Evolutionary conservation across 2,329 filamentous ascomycete species (phyloP).

Genomic region (Trichothecium roseum): DNA sequence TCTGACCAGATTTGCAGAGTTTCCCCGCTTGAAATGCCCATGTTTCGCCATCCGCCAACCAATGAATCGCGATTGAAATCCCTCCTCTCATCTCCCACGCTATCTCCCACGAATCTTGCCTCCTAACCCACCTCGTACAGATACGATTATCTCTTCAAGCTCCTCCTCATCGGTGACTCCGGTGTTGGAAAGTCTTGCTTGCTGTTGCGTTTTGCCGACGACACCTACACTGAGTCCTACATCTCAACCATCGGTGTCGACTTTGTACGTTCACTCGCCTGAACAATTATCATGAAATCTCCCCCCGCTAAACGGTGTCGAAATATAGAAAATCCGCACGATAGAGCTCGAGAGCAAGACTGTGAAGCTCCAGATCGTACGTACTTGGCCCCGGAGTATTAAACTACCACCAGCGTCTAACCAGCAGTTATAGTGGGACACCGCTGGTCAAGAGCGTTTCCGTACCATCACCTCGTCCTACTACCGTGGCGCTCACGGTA

Average conservation of each 20-base stretch:
- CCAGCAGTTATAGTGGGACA: conserved; percentile 75
- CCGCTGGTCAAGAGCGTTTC: conserved; percentile 98
- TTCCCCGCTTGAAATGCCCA: conserved; percentile 12
- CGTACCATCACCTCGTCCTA: conserved; percentile 99
- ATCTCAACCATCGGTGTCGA: conserved; percentile 99
- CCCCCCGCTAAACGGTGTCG: conserved; percentile 6
- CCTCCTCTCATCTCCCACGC: not conserved
- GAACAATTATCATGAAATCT: not conserved
- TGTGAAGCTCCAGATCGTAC: conserved; percentile 97
- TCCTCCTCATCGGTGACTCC: conserved; percentile 99
- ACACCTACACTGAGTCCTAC: conserved; percentile 99
- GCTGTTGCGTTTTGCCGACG: conserved; percentile 93
- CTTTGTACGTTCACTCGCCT: conserved; percentile 58
- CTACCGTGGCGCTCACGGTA: conserved; percentile 97
- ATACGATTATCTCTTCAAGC: conserved; percentile 99
- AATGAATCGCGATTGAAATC: not conserved
- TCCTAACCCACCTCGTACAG: conserved; percentile 34
- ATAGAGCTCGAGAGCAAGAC: conserved; percentile 99
- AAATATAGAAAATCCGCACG: conserved; percentile 90
- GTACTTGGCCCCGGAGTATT: conserved; percentile 17
- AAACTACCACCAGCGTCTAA: not conserved
- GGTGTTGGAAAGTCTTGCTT: conserved; percentile 99
- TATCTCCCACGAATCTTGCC: not conserved
- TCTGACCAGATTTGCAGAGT: conserved; percentile 6
- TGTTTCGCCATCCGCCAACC: conserved; percentile 6